Evolutionary conservation across 2,329 filamentous ascomycete genomes (phyloP).

Genomic region (Stemphylium vesicarium): DNA sequence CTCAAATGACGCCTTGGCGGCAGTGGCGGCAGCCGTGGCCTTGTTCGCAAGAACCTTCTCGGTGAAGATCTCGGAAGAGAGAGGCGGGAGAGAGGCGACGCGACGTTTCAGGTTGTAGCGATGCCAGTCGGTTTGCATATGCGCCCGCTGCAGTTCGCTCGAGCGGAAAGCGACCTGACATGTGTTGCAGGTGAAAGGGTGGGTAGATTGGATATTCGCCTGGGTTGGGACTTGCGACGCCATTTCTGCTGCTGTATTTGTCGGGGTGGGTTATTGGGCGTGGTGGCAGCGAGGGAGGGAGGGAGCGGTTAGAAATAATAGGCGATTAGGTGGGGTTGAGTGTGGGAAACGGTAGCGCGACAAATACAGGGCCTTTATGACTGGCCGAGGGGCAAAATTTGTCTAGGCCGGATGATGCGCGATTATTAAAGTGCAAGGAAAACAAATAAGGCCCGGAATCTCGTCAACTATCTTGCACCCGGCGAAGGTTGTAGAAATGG

Average conservation of each 20-base stretch:
- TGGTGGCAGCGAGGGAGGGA: conserved; percentile 2
- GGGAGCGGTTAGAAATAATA: conserved; percentile 32
- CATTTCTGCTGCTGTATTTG: conserved; percentile 31
- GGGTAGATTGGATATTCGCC: conserved; percentile 52
- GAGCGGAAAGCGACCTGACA: conserved; percentile 96
- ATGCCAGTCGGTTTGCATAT: conserved; percentile 99
- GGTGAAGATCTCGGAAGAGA: conserved; percentile 89
- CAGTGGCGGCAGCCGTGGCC: conserved; percentile 80
- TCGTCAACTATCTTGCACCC: conserved; percentile 5
- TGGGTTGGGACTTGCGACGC: conserved; percentile 44
- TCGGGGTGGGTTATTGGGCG: background rate
- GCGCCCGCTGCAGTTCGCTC: conserved; percentile 87
- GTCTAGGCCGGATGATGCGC: conserved; percentile 7
- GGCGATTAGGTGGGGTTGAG: conserved; percentile 31
- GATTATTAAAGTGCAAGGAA: background rate
- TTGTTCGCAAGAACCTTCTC: conserved; percentile 95
- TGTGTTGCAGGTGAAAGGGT: conserved; percentile 98
- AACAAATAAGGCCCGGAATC: conserved; percentile 1
- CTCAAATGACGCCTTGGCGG: conserved; percentile 87
- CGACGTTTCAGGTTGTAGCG: conserved; percentile 96
- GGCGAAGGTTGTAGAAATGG: conserved; percentile 12
- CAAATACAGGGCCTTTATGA: conserved; percentile 25
- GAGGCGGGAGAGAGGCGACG: conserved; percentile 86
- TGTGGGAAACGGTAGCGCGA: conserved; percentile 25
- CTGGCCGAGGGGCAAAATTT: conserved; percentile 32